Conservation (phyloP, 148 eudicot genomes). For the Oxyria digyna region DNA sequence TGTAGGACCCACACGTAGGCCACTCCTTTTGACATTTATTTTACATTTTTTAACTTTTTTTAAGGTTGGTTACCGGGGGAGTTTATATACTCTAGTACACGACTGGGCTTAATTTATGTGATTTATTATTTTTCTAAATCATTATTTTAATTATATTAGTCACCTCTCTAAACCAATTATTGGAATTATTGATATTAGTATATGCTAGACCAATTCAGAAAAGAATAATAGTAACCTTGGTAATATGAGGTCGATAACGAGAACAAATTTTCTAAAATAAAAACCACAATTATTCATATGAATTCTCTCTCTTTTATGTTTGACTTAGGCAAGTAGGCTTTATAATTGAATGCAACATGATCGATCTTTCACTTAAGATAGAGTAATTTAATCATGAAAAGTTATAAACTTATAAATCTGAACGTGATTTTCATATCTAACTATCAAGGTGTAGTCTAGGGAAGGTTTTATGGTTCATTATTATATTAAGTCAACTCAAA, state of each 20-base stretch:
- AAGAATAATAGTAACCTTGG: not conserved
- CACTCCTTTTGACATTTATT: not conserved
- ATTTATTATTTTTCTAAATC: too few relatives aligned
- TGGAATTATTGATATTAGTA: too few relatives aligned
- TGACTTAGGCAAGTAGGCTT: not conserved
- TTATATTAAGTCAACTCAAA: not conserved
- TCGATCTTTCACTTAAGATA: not conserved
- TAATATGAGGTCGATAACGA: not conserved
- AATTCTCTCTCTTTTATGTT: not conserved
- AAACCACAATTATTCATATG: not conserved
- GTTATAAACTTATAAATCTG: not conserved
- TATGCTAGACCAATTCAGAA: not conserved
- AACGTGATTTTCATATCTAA: not conserved
- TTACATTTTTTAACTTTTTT: not conserved
- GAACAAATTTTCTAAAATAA: not conserved
- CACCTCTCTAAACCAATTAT: too few relatives aligned
- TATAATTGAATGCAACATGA: not conserved
- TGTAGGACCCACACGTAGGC: not conserved
- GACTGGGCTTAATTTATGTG: too few relatives aligned
- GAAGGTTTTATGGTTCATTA: slow-evolving; percentile 2
- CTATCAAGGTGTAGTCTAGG: not conserved
- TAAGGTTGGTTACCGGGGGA: not conserved
- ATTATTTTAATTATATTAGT: too few relatives aligned
- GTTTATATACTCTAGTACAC: too few relatives aligned
- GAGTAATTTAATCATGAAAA: not conserved